Evolutionary conservation across 78 protist species (phyloP).

Genomic region (Dictyostelium citrinum): DNA sequence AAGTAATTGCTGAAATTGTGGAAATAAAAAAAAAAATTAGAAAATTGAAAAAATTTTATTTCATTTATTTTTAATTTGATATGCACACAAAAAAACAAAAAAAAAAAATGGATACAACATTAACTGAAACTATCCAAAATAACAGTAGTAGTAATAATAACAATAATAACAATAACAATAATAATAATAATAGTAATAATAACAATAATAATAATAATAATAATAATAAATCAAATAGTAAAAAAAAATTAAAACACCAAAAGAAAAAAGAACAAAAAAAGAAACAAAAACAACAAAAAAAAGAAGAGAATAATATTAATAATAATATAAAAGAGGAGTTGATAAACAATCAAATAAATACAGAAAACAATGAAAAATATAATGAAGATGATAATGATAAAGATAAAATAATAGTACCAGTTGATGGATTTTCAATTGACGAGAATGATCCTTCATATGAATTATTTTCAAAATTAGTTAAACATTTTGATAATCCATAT

Average conservation of each 20-base stretch:
- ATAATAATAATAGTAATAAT: background rate
- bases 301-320: background rate
- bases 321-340: background rate
- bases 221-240: background rate
- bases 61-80: background rate
- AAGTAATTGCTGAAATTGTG: too few relatives aligned
- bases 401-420: background rate
- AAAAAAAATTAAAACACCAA: conserved; percentile 10
- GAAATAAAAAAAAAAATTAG: background rate
- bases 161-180: background rate
- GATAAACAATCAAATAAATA: too few relatives aligned
- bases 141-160: background rate
- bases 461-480: conserved; percentile 29
- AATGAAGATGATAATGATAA: background rate
- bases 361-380: background rate
- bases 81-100: background rate
- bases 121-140: background rate
- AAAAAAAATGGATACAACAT: background rate
- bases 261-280: conserved; percentile 29
- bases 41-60: background rate
- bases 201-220: background rate
- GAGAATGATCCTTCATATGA: conserved; percentile 71
- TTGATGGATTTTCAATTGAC: conserved; percentile 5
- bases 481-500: conserved; percentile 47
- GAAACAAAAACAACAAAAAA: conserved; percentile 27